These are phyloP conservation scores for Halophytophthora polymorphica DNA, from an alignment of 352 stramenopile genomes.

Conservation along the genomic window DNA sequence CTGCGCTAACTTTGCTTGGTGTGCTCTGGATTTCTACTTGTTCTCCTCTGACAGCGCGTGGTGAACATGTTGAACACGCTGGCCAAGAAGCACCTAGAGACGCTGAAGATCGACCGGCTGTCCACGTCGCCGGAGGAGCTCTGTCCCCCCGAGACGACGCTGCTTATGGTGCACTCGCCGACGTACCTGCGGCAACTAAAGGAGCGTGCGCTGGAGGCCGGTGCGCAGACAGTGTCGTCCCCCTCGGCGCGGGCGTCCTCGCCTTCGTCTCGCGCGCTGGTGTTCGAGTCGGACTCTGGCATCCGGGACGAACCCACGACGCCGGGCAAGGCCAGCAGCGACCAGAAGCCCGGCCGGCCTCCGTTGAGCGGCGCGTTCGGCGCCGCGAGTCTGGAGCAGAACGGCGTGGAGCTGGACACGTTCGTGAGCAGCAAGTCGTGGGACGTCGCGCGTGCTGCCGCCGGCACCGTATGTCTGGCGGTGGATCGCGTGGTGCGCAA, in stretches of 20 bases:
- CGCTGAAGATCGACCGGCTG: constrained; percentile 68
- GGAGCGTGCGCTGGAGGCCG: constrained; percentile 56
- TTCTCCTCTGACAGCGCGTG: constrained; percentile 44
- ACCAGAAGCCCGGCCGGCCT: constrained; percentile 34
- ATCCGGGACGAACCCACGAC: constrained; percentile 38
- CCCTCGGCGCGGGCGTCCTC: constrained; percentile 26
- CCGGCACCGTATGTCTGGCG: constrained; percentile 74
- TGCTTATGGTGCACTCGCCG: constrained; percentile 82
- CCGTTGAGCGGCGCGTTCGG: constrained; percentile 69
- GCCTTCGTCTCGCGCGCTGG: constrained; percentile 41
- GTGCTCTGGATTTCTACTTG: background rate
- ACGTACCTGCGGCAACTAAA: constrained; percentile 77
- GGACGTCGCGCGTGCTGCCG: constrained; percentile 76
- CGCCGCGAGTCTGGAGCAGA: constrained; percentile 58
- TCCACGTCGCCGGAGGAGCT: constrained; percentile 67
- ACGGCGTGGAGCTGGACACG: constrained; percentile 73
- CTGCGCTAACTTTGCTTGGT: background rate
- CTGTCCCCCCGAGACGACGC: constrained; percentile 66
- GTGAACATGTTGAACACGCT: constrained; percentile 64
- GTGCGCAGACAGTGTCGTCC: constrained; percentile 30
- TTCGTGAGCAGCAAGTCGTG: constrained; percentile 86
- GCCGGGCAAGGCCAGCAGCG: constrained; percentile 18
- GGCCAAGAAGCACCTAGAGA: constrained; percentile 60
- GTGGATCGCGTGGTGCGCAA: constrained; percentile 80
- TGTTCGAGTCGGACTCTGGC: constrained; percentile 78